phyloP scores from a whole-genome alignment of 1,139 yeast species.

The Blastobotrys aristatus region DNA sequence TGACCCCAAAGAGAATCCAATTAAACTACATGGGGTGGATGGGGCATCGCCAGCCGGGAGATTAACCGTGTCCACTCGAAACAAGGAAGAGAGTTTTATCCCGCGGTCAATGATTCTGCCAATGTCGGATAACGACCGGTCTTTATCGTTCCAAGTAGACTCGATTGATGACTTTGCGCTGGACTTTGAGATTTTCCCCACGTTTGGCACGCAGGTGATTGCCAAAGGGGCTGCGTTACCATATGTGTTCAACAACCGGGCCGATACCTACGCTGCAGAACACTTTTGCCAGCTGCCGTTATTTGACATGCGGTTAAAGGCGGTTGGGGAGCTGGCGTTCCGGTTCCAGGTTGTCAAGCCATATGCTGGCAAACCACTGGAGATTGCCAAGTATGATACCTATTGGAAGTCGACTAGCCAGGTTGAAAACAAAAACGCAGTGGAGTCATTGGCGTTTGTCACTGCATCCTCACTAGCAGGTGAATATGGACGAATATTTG shows the following conservation, averaged over 20 bases:
- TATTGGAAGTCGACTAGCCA: slow-evolving; percentile 88
- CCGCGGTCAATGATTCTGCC: slow-evolving; percentile 85
- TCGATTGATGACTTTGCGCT: slow-evolving; percentile 70
- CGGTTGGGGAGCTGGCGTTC: slow-evolving; percentile 76
- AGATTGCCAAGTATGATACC: slow-evolving; percentile 88
- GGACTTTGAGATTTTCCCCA: slow-evolving; percentile 89
- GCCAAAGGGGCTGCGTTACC: slow-evolving; percentile 82
- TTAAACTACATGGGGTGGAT: slow-evolving; percentile 35
- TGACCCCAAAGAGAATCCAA: slow-evolving; percentile 46
- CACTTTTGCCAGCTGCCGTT: slow-evolving; percentile 55
- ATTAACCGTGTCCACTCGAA: slow-evolving; percentile 64
- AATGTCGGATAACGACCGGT: slow-evolving; percentile 62
- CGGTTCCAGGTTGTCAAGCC: slow-evolving; percentile 84
- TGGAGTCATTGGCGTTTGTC: slow-evolving; percentile 60
- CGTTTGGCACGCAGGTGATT: slow-evolving; percentile 86
- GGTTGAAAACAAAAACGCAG: slow-evolving; percentile 28
- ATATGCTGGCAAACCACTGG: slow-evolving; percentile 78
- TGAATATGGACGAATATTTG: slow-evolving; percentile 63
- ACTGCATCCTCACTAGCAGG: slow-evolving; percentile 91
- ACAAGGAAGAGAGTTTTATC: slow-evolving; percentile 51
- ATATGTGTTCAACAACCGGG: slow-evolving; percentile 39
- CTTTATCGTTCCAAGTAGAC: slow-evolving; percentile 83
- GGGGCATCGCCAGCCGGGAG: slow-evolving; percentile 40
- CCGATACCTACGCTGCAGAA: slow-evolving; percentile 34
- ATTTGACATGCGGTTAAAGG: slow-evolving; percentile 73